Conservation (phyloP, 352 stramenopile genomes). For the Phytopythium litorale region DNA sequence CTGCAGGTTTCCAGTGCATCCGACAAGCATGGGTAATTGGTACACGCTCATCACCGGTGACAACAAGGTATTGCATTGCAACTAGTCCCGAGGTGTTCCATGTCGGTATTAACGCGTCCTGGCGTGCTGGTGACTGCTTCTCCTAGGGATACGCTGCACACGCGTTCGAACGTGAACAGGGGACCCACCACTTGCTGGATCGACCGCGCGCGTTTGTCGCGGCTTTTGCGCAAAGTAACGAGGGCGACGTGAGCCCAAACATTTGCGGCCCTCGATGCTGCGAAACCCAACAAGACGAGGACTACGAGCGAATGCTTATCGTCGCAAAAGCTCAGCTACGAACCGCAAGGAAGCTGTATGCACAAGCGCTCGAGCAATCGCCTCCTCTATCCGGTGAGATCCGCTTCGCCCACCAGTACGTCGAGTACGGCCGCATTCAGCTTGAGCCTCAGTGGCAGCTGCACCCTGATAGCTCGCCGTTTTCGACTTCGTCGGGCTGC, state of each 20-base stretch:
- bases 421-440: conserved; percentile 66
- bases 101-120: neutral
- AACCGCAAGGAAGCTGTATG: conserved; percentile 61
- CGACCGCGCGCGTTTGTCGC: conserved; percentile 86
- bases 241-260: conserved; percentile 92
- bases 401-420: conserved; percentile 64
- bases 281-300: conserved; percentile 56
- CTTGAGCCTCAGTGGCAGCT: conserved; percentile 65
- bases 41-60: conserved; percentile 93
- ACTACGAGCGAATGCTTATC: conserved; percentile 79
- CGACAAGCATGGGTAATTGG: conserved; percentile 92
- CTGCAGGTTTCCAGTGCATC: conserved; percentile 88
- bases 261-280: conserved; percentile 72
- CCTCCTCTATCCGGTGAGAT: conserved; percentile 39
- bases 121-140: conserved; percentile 5
- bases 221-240: conserved; percentile 92
- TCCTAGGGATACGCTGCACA: conserved; percentile 76
- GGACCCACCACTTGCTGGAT: conserved; percentile 76
- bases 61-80: conserved; percentile 70
- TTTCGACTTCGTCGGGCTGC: conserved; percentile 68
- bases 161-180: conserved; percentile 83
- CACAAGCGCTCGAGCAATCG: conserved; percentile 23
- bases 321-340: conserved; percentile 69
- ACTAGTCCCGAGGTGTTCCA: neutral
- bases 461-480: conserved; percentile 49